Conservation (phyloP, 2,329 filamentous ascomycete genomes). For the Daldinia eschscholtzii region DNA sequence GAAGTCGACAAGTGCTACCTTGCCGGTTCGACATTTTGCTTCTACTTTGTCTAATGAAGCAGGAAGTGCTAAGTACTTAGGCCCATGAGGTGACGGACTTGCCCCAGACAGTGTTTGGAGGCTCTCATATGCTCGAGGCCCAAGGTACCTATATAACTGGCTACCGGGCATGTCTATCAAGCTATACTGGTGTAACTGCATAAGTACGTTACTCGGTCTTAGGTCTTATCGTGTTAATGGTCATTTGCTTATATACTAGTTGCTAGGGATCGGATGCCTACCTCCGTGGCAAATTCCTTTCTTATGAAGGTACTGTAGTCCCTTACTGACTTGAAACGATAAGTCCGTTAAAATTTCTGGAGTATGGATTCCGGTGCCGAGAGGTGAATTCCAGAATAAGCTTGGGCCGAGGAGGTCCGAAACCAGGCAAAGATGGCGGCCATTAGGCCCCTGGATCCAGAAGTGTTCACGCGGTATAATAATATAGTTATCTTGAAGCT, state of each 20-base stretch:
- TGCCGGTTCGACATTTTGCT: slow-evolving; percentile 18
- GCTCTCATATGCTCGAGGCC: slow-evolving; percentile 13
- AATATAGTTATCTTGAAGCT: slow-evolving; percentile 27
- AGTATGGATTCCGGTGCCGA: slow-evolving; percentile 22
- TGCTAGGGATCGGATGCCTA: neutral
- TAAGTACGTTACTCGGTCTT: slow-evolving; percentile 29
- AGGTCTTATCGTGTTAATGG: slow-evolving; percentile 20
- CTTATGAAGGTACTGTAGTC: slow-evolving; percentile 31
- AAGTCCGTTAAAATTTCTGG: slow-evolving; percentile 23
- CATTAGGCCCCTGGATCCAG: slow-evolving; percentile 37
- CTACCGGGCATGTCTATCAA: slow-evolving; percentile 17
- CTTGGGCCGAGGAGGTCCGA: slow-evolving; percentile 32
- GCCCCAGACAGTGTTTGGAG: slow-evolving; percentile 12
- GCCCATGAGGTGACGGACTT: slow-evolving; percentile 16
- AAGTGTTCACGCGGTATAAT: slow-evolving; percentile 29
- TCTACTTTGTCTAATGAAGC: slow-evolving; percentile 28
- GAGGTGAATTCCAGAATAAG: slow-evolving; percentile 16
- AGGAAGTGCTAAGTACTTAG: slow-evolving; percentile 27
- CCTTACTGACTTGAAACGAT: slow-evolving; percentile 28
- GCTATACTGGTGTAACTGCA: slow-evolving; percentile 24
- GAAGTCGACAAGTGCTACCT: slow-evolving; percentile 32
- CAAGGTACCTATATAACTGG: slow-evolving; percentile 21
- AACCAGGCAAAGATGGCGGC: slow-evolving; percentile 31
- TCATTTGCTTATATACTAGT: neutral
- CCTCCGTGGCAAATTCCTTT: slow-evolving; percentile 35